Percentiles rank a stretch among this genome's conserved stretches.
Conservation (phyloP, 345 rosid genomes). For the Arabidopsis suecica region DNA sequence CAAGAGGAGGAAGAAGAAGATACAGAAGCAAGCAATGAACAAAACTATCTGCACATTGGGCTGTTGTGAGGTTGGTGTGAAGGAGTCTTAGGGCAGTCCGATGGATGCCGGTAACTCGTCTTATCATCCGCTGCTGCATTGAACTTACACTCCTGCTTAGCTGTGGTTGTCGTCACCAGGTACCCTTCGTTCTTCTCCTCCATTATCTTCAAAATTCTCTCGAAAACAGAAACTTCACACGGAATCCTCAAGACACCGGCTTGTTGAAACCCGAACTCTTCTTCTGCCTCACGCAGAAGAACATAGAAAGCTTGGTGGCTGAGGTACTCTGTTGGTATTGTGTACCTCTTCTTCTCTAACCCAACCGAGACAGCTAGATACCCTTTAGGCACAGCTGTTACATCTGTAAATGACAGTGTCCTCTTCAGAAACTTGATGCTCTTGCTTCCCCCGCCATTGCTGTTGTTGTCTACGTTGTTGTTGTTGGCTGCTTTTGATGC, state of each 20-base stretch:
- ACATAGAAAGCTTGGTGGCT: constrained; percentile 62
- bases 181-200: constrained; percentile 53
- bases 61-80: constrained; percentile 58
- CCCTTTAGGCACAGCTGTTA: constrained; percentile 60
- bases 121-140: constrained; percentile 38
- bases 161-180: constrained; percentile 31
- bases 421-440: constrained; percentile 79
- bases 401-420: constrained; percentile 68
- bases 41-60: constrained; percentile 65
- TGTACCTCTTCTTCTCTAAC: constrained; percentile 64
- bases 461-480: constrained; percentile 24
- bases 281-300: constrained; percentile 68
- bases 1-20: constrained; percentile 17
- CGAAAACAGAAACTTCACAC: constrained; percentile 59
- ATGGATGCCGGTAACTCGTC: constrained; percentile 44
- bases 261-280: constrained; percentile 84
- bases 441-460: constrained; percentile 41
- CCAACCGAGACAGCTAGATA: constrained; percentile 71
- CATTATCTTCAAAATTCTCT: constrained; percentile 55
- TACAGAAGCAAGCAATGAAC: constrained; percentile 24
- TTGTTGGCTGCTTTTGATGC: constrained; percentile 44
- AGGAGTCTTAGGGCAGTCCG: constrained; percentile 54
- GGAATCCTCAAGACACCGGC: constrained; percentile 71
- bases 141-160: constrained; percentile 47
- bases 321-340: constrained; percentile 65